Conservation (phyloP, 192 early-diverging fungal genomes). For the Backusella australiensis region DNA sequence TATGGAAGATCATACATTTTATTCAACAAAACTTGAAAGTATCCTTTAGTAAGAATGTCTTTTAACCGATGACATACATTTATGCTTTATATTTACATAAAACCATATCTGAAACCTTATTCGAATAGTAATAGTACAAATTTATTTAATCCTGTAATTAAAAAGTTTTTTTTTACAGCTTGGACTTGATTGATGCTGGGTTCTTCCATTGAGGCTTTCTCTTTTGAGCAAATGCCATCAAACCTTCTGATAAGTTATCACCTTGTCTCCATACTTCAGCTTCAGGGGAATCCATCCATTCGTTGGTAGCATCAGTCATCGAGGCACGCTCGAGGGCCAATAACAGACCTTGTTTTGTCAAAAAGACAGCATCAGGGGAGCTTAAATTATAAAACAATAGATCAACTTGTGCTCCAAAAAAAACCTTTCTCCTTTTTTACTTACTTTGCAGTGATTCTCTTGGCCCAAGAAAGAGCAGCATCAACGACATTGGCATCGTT, state of each 20-base stretch:
- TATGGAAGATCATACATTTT: too few species aligned
- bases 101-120: not conserved
- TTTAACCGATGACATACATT: too few species aligned
- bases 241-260: conserved; percentile 34
- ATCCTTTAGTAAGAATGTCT: too few species aligned
- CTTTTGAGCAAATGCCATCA: conserved; percentile 41
- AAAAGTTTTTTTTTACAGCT: not conserved
- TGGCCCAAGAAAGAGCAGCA: conserved; percentile 26
- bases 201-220: conserved; percentile 37
- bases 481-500: conserved; percentile 26
- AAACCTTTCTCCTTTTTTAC: not conserved
- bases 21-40: too few species aligned
- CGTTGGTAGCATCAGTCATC: conserved; percentile 27
- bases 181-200: conserved; percentile 13
- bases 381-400: conserved; percentile 15
- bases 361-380: conserved; percentile 43
- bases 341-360: conserved; percentile 36
- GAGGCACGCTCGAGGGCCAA: conserved; percentile 34
- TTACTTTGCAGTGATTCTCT: conserved; percentile 32
- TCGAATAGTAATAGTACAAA: not conserved
- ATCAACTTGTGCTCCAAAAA: not conserved
- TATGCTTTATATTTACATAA: not conserved
- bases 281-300: conserved; percentile 25
- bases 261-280: conserved; percentile 20
- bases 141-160: not conserved